These are phyloP conservation scores for Dispira parvispora DNA, from an alignment of 192 early-diverging fungal genomes.

Conservation along the genomic window DNA sequence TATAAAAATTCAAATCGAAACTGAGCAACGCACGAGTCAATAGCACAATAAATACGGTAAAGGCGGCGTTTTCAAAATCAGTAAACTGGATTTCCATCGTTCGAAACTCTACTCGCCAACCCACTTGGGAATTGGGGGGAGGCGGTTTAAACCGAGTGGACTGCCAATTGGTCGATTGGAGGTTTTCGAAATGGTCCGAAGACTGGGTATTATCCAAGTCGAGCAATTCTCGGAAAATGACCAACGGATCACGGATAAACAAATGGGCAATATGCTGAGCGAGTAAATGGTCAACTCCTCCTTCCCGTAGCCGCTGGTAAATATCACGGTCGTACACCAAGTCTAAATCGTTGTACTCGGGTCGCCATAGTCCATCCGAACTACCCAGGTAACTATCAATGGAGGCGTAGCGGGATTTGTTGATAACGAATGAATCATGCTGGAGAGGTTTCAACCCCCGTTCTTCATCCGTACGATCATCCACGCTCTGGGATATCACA, in stretches of 20 bases:
- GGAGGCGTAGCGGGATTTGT: conserved; percentile 92
- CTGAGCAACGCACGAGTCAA: conserved; percentile 73
- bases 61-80: conserved; percentile 95
- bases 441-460: conserved; percentile 59
- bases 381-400: conserved; percentile 76
- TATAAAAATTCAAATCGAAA: conserved; percentile 89
- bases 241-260: conserved; percentile 96
- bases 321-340: conserved; percentile 69
- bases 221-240: conserved; percentile 81
- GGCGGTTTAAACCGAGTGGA: conserved; percentile 98
- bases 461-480: conserved; percentile 85
- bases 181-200: conserved; percentile 97
- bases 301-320: conserved; percentile 46
- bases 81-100: conserved; percentile 93
- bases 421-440: conserved; percentile 61
- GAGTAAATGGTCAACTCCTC: conserved; percentile 72
- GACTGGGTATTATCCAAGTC: conserved; percentile 66
- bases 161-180: conserved; percentile 99
- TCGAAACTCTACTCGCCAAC: conserved; percentile 97
- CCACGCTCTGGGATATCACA: conserved; percentile 81
- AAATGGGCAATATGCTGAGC: conserved; percentile 87
- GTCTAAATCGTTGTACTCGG: conserved; percentile 85
- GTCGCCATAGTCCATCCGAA: conserved; percentile 47
- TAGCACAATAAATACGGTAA: conserved; percentile 83
- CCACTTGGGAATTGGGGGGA: conserved; percentile 74